These are phyloP conservation scores for Clonostachys chloroleuca DNA, from an alignment of 2,329 filamentous ascomycete genomes.

Conservation along the genomic window DNA sequence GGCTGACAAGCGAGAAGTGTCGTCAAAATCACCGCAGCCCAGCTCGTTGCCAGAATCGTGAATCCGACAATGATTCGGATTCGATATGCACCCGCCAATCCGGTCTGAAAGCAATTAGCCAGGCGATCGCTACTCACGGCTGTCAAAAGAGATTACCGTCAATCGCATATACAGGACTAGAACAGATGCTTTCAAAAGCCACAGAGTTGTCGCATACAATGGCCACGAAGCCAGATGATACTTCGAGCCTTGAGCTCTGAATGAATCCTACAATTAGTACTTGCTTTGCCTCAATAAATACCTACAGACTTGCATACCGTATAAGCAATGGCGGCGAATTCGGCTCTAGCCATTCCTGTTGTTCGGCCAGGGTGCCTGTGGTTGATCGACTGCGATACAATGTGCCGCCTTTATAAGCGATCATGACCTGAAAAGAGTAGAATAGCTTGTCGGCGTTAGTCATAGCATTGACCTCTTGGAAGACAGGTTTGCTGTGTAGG, in stretches of 20 bases:
- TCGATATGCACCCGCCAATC: conserved; percentile 19
- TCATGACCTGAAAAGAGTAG: not conserved
- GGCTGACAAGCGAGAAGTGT: conserved; percentile 49
- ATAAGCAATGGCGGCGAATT: not conserved
- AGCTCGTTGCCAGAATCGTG: conserved; percentile 39
- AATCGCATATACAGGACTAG: conserved; percentile 51
- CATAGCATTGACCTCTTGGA: not conserved
- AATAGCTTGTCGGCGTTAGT: not conserved
- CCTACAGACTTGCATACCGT: too few relatives aligned
- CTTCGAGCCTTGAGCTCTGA: conserved; percentile 49
- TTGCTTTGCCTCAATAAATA: not conserved
- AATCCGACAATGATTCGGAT: conserved; percentile 45
- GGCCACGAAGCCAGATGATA: conserved; percentile 52
- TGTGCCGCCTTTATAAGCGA: not conserved
- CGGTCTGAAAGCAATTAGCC: not conserved
- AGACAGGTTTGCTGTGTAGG: not conserved
- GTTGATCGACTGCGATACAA: not conserved
- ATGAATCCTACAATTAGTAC: not conserved
- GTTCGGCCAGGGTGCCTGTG: not conserved
- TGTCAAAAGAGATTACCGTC: conserved; percentile 20
- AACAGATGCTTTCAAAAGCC: conserved; percentile 52
- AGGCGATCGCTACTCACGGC: too few relatives aligned
- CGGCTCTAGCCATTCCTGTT: not conserved
- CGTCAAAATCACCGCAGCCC: conserved; percentile 40
- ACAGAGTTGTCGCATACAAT: conserved; percentile 47